Percentiles rank a stretch among this genome's conserved stretches.
Conservation (phyloP, 306 rosid genomes). For the Mimosa pudica region DNA sequence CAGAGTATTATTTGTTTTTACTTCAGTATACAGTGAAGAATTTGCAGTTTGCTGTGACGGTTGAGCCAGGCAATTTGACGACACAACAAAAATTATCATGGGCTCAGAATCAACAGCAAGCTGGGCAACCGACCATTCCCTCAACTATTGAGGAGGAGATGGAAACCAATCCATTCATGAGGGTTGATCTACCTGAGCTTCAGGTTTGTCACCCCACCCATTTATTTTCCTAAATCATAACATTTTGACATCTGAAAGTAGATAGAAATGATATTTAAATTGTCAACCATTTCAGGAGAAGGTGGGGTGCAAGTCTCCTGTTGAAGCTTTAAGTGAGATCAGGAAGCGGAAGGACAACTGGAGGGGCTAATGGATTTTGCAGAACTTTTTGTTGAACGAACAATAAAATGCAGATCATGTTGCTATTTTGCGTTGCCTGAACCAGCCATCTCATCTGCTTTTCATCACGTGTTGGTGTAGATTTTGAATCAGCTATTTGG, state of each 20-base stretch:
- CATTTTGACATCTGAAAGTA: not conserved
- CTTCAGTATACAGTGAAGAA: slow-evolving; percentile 18
- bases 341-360: slow-evolving; percentile 73
- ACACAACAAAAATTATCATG: slow-evolving; percentile 64
- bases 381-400: slow-evolving; percentile 26
- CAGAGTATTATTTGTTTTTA: not conserved
- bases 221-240: not conserved
- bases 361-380: slow-evolving; percentile 53
- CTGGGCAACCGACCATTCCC: slow-evolving; percentile 73
- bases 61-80: slow-evolving; percentile 16
- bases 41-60: slow-evolving; percentile 22
- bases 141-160: slow-evolving; percentile 77
- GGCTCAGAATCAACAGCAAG: slow-evolving; percentile 69
- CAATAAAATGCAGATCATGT: slow-evolving; percentile 16
- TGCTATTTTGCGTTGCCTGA: slow-evolving; percentile 28
- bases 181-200: slow-evolving; percentile 72
- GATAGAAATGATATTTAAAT: slow-evolving; percentile 16
- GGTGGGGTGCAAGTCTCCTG: slow-evolving; percentile 58
- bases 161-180: slow-evolving; percentile 81
- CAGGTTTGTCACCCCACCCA: slow-evolving; percentile 57
- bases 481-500: slow-evolving; percentile 17
- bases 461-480: slow-evolving; percentile 19
- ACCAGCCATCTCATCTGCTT: slow-evolving; percentile 25
- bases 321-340: slow-evolving; percentile 68
- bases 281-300: slow-evolving; percentile 49